Evolutionary conservation across 2,329 filamentous ascomycete genomes (phyloP).

Genomic region (Paracamarosporium sp.): DNA sequence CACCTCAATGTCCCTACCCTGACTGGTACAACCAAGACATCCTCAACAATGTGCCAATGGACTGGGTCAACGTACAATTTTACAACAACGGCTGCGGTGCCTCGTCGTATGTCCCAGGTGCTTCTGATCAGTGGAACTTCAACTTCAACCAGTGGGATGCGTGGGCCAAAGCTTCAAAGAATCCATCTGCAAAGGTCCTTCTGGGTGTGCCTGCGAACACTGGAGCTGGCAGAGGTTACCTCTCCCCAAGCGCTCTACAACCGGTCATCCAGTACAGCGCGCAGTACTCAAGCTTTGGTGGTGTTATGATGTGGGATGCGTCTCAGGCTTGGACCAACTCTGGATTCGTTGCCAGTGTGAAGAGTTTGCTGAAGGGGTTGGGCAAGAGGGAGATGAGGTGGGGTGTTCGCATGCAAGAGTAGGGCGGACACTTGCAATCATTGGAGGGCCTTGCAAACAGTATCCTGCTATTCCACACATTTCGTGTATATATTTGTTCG

Average conservation of each 20-base stretch:
- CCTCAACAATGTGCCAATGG: slow-evolving; percentile 61
- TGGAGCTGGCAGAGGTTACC: slow-evolving; percentile 64
- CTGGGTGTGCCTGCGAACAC: slow-evolving; percentile 66
- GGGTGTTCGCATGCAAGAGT: slow-evolving; percentile 4
- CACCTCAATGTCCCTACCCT: slow-evolving; percentile 73
- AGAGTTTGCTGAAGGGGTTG: slow-evolving; percentile 12
- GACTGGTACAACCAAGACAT: slow-evolving; percentile 66
- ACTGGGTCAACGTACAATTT: slow-evolving; percentile 70
- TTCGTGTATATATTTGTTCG: background rate
- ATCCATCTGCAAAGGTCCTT: slow-evolving; percentile 66
- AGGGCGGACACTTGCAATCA: background rate
- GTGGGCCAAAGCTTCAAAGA: slow-evolving; percentile 68
- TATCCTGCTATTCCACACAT: no score
- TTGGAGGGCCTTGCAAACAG: background rate
- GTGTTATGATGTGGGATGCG: slow-evolving; percentile 72
- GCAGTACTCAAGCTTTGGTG: slow-evolving; percentile 67
- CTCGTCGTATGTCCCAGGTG: slow-evolving; percentile 56
- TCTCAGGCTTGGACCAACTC: slow-evolving; percentile 40
- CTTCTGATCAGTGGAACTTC: slow-evolving; percentile 59
- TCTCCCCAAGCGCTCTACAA: slow-evolving; percentile 54
- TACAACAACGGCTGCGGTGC: slow-evolving; percentile 74
- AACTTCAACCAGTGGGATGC: slow-evolving; percentile 70
- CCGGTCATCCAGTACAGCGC: slow-evolving; percentile 62
- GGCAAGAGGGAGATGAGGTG: slow-evolving; percentile 17
- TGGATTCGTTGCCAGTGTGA: slow-evolving; percentile 17